Percentiles rank a stretch among this genome's conserved stretches.
Evolutionary conservation across 1,139 yeast genomes (phyloP).

Genomic region (Pichia inconspicua): DNA sequence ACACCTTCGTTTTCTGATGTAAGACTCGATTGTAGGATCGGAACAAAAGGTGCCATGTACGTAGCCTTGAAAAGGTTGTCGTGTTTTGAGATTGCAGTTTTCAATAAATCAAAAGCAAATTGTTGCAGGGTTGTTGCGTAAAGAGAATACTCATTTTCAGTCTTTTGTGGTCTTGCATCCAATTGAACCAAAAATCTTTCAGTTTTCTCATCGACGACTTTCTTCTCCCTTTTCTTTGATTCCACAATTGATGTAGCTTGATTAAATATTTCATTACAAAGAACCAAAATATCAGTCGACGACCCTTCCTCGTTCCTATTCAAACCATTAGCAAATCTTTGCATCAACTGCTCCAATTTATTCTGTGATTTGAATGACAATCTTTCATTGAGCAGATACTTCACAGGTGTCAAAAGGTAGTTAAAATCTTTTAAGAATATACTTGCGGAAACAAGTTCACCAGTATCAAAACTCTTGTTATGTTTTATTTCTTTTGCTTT

Average conservation of each 20-base stretch:
- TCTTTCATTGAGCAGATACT: constrained; percentile 55
- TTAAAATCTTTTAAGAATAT: constrained; percentile 55
- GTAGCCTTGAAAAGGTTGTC: constrained; percentile 47
- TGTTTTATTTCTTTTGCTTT: constrained; percentile 87
- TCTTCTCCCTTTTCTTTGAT: constrained; percentile 21
- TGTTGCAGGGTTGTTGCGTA: constrained; percentile 58
- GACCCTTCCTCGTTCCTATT: constrained; percentile 59
- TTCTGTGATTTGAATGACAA: constrained; percentile 62
- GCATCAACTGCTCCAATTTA: constrained; percentile 70
- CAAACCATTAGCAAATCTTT: constrained; percentile 72
- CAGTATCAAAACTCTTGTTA: constrained; percentile 83
- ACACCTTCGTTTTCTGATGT: constrained; percentile 67
- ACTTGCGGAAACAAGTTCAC: constrained; percentile 64
- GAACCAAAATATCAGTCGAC: constrained; percentile 51
- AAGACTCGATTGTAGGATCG: constrained; percentile 56
- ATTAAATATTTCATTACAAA: constrained; percentile 67
- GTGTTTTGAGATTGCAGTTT: constrained; percentile 63
- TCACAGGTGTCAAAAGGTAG: constrained; percentile 63
- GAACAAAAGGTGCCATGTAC: constrained; percentile 67
- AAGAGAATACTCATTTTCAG: constrained; percentile 43
- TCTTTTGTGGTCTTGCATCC: constrained; percentile 49
- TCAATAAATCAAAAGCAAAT: constrained; percentile 70
- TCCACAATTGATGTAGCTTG: constrained; percentile 39
- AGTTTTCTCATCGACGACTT: constrained; percentile 26
- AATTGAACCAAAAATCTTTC: constrained; percentile 62